Base-by-base conservation (phyloP, 306 rosid genomes). In the Neltuma alba region DNA sequence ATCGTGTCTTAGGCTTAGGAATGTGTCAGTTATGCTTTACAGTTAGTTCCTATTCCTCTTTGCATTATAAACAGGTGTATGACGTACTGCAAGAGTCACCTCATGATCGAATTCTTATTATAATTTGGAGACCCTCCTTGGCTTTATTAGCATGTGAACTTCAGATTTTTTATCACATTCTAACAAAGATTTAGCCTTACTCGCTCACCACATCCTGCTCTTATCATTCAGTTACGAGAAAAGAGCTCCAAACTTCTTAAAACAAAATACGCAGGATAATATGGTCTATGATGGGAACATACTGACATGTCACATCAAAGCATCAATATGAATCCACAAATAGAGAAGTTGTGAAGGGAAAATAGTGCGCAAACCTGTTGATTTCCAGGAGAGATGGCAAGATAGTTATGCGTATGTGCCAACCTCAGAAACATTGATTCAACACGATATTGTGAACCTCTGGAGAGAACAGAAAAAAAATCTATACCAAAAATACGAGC, bases 401-500 rank as follows among this genome's bases (percentile, higher is more conserved):
- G 85, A 85, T 91, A 94, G 83, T 94, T 94, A 82, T 94, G 99
- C 37, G 89, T 83, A 80, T 91, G 99, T 33, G 97, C 94, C 90
- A 94, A 83, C 85, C 97, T 94, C 84, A 94, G 83, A 80, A 92
- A 83, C 97, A 94, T 94, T 62, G 99, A 94, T 81, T 94, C 99
- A 65, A 94, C 97, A 62, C 97, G 99, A 54, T 91, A 91, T 85
- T 94, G 99, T 30, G 99, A 94, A 70, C 97, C 99, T 69, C 99
- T 88, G 77, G 99, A 94, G 16, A 94, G 95, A 88, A 94, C 97
- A 75, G 99, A 91, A 70, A 94, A 94, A 86, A 94, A 94, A 78
- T 94, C 99, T 23, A 94, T 94, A 83, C 99, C 99, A 84, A 94
- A 94, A 23, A 94, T 94, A 81, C 97, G 99, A 60, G 99, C 99